A percentile compares a stretch with the other conserved stretches of the same genome.
Evolutionary conservation across 1,139 yeast genomes (phyloP).

Genomic region (Blastobotrys indianensis): DNA sequence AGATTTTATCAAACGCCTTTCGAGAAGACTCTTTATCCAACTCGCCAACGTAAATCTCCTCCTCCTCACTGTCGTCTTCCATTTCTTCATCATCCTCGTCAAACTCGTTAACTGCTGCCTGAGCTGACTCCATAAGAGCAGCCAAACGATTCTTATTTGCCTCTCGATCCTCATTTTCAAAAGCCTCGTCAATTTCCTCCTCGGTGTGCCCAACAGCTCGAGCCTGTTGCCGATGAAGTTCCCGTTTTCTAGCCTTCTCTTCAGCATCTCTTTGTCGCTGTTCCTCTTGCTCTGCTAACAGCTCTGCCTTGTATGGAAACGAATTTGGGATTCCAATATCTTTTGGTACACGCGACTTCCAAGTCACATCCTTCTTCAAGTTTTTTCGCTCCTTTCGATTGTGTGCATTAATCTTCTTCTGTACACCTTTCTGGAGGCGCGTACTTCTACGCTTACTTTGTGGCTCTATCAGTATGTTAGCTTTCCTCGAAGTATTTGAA

Average conservation of each 20-base stretch:
- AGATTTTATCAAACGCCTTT: slow-evolving; percentile 58
- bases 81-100: slow-evolving; percentile 32
- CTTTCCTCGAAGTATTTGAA: background rate
- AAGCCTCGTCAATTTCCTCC: slow-evolving; percentile 40
- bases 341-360: slow-evolving; percentile 79
- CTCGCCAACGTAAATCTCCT: slow-evolving; percentile 29
- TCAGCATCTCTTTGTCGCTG: slow-evolving; percentile 58
- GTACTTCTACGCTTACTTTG: slow-evolving; percentile 83
- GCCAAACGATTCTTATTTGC: slow-evolving; percentile 54
- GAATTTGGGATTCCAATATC: slow-evolving; percentile 94
- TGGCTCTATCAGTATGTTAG: slow-evolving; percentile 42
- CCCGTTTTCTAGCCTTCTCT: slow-evolving; percentile 47
- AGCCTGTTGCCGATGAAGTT: slow-evolving; percentile 46
- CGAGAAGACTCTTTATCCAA: slow-evolving; percentile 63
- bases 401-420: slow-evolving; percentile 92
- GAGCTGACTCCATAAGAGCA: slow-evolving; percentile 86
- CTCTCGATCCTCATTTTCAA: slow-evolving; percentile 40
- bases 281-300: slow-evolving; percentile 75
- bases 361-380: slow-evolving; percentile 84
- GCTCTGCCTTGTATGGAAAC: slow-evolving; percentile 87
- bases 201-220: slow-evolving; percentile 35
- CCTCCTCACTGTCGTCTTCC: slow-evolving; percentile 42
- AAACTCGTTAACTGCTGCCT: slow-evolving; percentile 64
- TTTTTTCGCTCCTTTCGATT: slow-evolving; percentile 74
- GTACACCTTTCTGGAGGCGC: slow-evolving; percentile 91